These are phyloP conservation scores for Diaporthe helianthi DNA, from an alignment of 2,329 filamentous ascomycete species.

Conservation along the genomic window DNA sequence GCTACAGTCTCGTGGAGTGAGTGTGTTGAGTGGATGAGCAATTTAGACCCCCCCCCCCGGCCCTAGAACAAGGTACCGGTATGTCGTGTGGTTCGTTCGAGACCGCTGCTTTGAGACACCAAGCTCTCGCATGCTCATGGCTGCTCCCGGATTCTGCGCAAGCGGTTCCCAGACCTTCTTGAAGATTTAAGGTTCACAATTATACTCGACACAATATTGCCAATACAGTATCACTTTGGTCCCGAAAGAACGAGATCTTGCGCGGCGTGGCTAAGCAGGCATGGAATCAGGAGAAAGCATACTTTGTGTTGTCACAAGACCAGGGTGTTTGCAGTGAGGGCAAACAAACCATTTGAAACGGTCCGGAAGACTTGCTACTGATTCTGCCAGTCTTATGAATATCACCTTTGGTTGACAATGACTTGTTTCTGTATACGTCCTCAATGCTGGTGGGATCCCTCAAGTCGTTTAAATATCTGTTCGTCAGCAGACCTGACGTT, in stretches of 20 bases:
- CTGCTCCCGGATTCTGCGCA: neutral
- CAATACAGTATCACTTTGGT: neutral
- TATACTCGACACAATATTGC: neutral
- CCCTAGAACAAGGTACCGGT: neutral
- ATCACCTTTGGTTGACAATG: neutral
- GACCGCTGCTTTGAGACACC: neutral
- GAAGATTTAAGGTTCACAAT: no score
- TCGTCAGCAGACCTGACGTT: no score
- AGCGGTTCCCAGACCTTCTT: neutral
- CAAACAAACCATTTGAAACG: neutral
- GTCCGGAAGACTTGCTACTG: neutral
- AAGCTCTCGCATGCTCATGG: neutral
- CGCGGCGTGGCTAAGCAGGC: no score
- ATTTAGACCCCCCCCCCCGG: neutral
- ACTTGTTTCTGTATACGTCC: neutral
- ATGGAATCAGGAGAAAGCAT: neutral
- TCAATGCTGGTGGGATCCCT: neutral
- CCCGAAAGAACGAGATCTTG: no score
- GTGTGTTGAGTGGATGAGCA: neutral
- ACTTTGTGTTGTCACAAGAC: no score
- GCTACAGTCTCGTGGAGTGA: no score
- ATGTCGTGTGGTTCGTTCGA: neutral
- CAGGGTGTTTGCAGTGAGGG: no score
- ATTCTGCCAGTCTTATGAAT: neutral
- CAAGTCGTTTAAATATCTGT: neutral